A percentile compares a stretch with the other conserved stretches of the same genome.
These are phyloP conservation scores for Grosmannia penicillata DNA, from an alignment of 2,329 filamentous ascomycete species.

Conservation along the genomic window DNA sequence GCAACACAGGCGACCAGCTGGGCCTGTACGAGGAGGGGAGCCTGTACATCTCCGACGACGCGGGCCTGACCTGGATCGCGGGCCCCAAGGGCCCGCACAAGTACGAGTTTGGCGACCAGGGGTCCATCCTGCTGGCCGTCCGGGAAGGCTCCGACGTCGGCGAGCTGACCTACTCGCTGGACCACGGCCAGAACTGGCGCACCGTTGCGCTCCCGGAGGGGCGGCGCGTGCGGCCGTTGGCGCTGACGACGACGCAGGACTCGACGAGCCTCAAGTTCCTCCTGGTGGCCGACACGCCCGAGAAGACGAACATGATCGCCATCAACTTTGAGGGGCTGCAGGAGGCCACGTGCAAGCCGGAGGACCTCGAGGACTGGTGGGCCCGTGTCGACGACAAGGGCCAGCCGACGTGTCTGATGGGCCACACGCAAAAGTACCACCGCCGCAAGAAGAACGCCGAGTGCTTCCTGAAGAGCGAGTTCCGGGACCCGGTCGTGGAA, in stretches of 20 bases:
- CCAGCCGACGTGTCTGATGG: conserved; percentile 83
- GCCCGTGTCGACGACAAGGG: conserved; percentile 70
- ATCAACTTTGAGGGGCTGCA: conserved; percentile 76
- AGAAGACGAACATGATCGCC: conserved; percentile 50
- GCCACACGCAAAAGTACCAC: conserved; percentile 75
- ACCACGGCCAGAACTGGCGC: conserved; percentile 80
- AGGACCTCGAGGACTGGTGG: conserved; percentile 78
- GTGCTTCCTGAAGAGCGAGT: conserved; percentile 78
- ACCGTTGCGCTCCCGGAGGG: conserved; percentile 50
- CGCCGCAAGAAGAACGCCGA: conserved; percentile 77
- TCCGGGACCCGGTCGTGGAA: conserved; percentile 59
- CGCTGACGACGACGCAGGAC: conserved; percentile 79
- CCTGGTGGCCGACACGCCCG: conserved; percentile 47
- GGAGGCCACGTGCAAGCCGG: conserved; percentile 60
- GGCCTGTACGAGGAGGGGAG: conserved; percentile 57
- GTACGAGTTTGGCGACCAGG: conserved; percentile 92
- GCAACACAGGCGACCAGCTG: conserved; percentile 70
- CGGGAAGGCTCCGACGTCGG: conserved; percentile 52
- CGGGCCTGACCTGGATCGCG: conserved; percentile 69
- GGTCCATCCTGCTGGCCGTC: conserved; percentile 74
- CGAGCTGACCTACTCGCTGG: conserved; percentile 60
- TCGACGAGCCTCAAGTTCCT: conserved; percentile 88
- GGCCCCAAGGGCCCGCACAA: conserved; percentile 72
- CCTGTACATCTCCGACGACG: conserved; percentile 82
- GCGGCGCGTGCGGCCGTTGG: conserved; percentile 52